Conservation (phyloP, 2,329 filamentous ascomycete species). For the Reticulascus tulasneorum region DNA sequence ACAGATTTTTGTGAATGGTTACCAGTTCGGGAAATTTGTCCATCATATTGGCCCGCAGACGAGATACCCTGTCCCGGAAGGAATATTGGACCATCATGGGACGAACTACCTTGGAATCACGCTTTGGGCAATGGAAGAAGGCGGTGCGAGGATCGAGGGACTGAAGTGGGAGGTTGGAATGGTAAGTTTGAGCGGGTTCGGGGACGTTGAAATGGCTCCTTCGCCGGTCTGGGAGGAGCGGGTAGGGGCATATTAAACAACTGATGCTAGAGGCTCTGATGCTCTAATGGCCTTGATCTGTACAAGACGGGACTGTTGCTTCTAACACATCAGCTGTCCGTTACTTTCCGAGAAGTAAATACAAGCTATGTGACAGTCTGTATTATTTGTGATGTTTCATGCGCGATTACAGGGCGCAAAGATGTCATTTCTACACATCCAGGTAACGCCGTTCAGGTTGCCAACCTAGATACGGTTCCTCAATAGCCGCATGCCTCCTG, state of each 20-base stretch:
- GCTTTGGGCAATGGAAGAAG: constrained; percentile 58
- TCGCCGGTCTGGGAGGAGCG: constrained; percentile 39
- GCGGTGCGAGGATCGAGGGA: constrained; percentile 37
- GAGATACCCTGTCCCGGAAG: constrained; percentile 63
- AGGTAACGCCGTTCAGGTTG: too few relatives aligned
- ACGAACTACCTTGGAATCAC: constrained; percentile 63
- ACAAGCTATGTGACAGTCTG: too few relatives aligned
- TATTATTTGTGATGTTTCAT: too few relatives aligned
- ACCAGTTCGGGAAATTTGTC: constrained; percentile 53
- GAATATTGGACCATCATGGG: constrained; percentile 62
- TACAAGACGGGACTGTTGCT: too few relatives aligned
- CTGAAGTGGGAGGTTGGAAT: constrained; percentile 29
- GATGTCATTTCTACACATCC: too few relatives aligned
- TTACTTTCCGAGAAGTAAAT: too few relatives aligned
- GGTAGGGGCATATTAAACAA: constrained; percentile 39
- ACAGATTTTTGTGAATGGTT: constrained; percentile 67
- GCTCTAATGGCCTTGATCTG: too few relatives aligned
- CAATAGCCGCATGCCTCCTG: too few relatives aligned
- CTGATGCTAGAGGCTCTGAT: too few relatives aligned
- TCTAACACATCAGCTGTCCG: too few relatives aligned
- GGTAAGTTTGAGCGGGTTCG: constrained; percentile 41
- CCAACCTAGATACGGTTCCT: too few relatives aligned
- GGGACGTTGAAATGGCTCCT: constrained; percentile 33
- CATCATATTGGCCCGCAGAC: constrained; percentile 68
- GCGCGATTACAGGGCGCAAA: too few relatives aligned